phyloP scores from a whole-genome alignment of 108 stramenopile genomes.

The Cyclostephanos invisitatus region DNA sequence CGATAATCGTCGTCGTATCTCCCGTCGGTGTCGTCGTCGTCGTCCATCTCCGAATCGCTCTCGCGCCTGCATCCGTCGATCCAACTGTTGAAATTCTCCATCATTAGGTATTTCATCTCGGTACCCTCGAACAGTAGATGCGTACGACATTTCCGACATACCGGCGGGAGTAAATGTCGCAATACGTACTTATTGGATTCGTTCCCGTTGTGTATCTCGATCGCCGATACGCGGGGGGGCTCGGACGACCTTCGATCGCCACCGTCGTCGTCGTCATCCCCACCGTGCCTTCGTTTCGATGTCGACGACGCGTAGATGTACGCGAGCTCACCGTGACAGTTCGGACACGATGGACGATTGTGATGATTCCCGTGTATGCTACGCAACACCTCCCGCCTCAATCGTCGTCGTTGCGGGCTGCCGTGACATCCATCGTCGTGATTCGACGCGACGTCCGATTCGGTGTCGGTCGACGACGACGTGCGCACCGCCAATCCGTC shows the following conservation, averaged over 20 bases:
- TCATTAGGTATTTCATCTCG: conserved; percentile 3
- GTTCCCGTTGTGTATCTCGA: neutral
- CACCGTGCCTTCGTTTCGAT: neutral
- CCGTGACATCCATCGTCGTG: neutral
- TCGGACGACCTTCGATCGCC: neutral
- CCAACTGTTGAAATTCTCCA: conserved; percentile 12
- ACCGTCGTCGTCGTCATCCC: neutral
- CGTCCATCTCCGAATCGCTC: neutral
- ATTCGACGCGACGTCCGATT: too few species aligned
- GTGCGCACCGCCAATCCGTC: too few species aligned
- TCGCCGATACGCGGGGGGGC: neutral
- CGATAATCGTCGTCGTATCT: neutral
- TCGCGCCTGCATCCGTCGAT: neutral
- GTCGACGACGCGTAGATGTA: neutral
- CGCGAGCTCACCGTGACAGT: neutral
- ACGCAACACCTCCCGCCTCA: neutral
- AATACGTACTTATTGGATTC: neutral
- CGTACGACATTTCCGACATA: neutral
- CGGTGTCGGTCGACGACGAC: too few species aligned
- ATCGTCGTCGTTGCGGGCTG: neutral
- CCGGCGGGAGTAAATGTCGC: neutral
- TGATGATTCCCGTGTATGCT: neutral
- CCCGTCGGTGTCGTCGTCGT: too few species aligned
- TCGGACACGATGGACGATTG: conserved; percentile 8
- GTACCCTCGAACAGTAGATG: conserved; percentile 1